Base-by-base conservation (phyloP, 2,329 filamentous ascomycete genomes). In the Apiospora kogelbergensis region DNA sequence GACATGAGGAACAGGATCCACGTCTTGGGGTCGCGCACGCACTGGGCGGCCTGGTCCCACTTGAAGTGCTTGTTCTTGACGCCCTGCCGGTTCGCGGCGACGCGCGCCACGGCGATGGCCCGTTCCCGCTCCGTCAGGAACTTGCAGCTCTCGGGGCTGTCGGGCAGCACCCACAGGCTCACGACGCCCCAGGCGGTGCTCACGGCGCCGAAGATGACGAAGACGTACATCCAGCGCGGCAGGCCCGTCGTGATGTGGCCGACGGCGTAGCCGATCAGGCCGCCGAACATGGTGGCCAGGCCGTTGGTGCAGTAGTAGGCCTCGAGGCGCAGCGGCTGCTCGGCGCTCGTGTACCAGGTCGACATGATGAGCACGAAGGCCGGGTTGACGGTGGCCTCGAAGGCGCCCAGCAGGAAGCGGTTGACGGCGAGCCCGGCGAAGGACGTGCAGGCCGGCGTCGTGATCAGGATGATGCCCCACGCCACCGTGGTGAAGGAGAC, bases 201-300 rank as follows among this genome's bases (percentile, higher is more conserved):
- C 69, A 89, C 82, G 70, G 86, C 84, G 1, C 87, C 83, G 72
- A 89, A 88, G 70, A 90, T 88, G 20, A 89, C 72, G 77, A 88
- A 90, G 24, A 89, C 76, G 57, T 78, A 79, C 74, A 77, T 78
- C 77, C 76, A 78, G 30, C 68, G 67, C 17, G 72, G 71, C 13
- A 78, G 74, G 9, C 75, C 75, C 1, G 74, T 75, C 6, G 78
- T 83, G 72, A 90, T 90, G 73, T 90, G 86, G 1, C 88, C 88
- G 11, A 90, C 82, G 6, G 85, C 88, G 71, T 89, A 89, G 1
- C 85, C 86, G 11, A 89, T 82, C 0, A 89, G 76, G 0, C 84
- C 86, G n/a, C 88, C 88, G 68, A 90, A 87, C 84, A 89, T 88
- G 15, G 86, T 88, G 2, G 86, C 88, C 15, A 90, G 81, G 2